A percentile compares a stretch with the other conserved stretches of the same genome.
Conservation (phyloP, 2,329 filamentous ascomycete genomes). For the Penicillium olsonii region DNA sequence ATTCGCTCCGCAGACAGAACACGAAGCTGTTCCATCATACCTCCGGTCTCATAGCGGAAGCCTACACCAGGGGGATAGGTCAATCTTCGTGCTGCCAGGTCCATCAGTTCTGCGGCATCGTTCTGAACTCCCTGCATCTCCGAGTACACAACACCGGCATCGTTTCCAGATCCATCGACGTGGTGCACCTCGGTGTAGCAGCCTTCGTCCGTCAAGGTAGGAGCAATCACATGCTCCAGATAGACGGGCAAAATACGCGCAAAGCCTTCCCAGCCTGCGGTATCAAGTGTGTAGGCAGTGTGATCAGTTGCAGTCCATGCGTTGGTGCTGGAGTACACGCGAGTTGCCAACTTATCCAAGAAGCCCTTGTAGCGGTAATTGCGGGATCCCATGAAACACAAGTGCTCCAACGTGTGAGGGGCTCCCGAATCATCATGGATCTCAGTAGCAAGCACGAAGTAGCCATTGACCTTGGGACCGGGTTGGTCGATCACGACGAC, state of each 20-base stretch:
- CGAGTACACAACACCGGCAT: conserved; percentile 96
- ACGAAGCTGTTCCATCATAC: conserved; percentile 89
- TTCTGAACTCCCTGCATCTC: conserved; percentile 98
- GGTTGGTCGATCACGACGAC: conserved; percentile 88
- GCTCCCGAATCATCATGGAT: conserved; percentile 97
- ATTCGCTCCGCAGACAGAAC: conserved; percentile 86
- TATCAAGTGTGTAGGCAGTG: conserved; percentile 92
- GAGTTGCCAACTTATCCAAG: conserved; percentile 87
- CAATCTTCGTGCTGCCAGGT: conserved; percentile 74
- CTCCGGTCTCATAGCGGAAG: conserved; percentile 97
- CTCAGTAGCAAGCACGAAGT: conserved; percentile 93
- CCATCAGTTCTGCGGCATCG: conserved; percentile 80
- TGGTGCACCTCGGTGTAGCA: conserved; percentile 97
- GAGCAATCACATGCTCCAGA: conserved; percentile 87
- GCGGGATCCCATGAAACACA: conserved; percentile 87
- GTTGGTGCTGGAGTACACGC: conserved; percentile 92
- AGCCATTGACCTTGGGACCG: conserved; percentile 92
- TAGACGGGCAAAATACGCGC: conserved; percentile 93
- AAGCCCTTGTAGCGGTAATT: conserved; percentile 94
- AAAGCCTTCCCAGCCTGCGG: conserved; percentile 96
- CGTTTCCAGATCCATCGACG: conserved; percentile 87
- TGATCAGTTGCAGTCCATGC: conserved; percentile 97
- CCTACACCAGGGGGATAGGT: conserved; percentile 88
- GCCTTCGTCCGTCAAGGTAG: conserved; percentile 86
- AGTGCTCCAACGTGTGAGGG: conserved; percentile 80